Evolutionary conservation across 805 yeast genomes (phyloP), one percentile per base, ranked within the genome.

Genomic region (Spathaspora arborariae): DNA sequence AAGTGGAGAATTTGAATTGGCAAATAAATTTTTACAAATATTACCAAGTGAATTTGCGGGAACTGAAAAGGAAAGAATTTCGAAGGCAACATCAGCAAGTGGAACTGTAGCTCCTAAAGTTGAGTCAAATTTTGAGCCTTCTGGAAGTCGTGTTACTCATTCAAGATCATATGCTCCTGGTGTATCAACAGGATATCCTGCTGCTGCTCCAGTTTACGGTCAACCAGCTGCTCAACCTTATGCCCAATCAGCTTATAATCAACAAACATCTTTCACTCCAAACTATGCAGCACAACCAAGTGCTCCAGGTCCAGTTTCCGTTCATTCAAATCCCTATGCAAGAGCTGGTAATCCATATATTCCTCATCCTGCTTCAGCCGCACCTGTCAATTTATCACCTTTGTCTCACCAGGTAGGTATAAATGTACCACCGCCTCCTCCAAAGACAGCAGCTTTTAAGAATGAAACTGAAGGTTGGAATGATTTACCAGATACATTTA

Each of bases 1-100:
- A 21, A 82, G 77, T 59, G 98, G 97, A 21, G 82, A 87, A 52
- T 83, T 88, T 56, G 95, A 85, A 8, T 70, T 92, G 54, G 97
- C 98, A 1, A 76, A 73, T 48, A 79, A 76, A 53, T 80, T 87
- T 54, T 75, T 92, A 59, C 72, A 74, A 39, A 72, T 85, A 50
- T 72, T 94, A 57, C 96, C 98, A 10, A 80, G 78, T 39, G 81
- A 81, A 45, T 80, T 83, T 55, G 86, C 85, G 39, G 88, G 84
- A 20, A 56, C 70, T 19, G 97, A 88, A 58, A 87, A 84, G 63
- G 91, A 87, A 52, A 82, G 99, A 56, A 83, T 92, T 16, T 52
- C 74, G 41, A 81, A 80, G 55, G 96, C 96, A 6, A 35, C 46
- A 18, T 19, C 27, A 5, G n/a, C 37, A 5, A 37, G 13, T 18